Percentiles rank a stretch among this genome's conserved stretches.
Evolutionary conservation across 345 rosid genomes (phyloP).

Genomic region (Bruguiera gymnorhiza): DNA sequence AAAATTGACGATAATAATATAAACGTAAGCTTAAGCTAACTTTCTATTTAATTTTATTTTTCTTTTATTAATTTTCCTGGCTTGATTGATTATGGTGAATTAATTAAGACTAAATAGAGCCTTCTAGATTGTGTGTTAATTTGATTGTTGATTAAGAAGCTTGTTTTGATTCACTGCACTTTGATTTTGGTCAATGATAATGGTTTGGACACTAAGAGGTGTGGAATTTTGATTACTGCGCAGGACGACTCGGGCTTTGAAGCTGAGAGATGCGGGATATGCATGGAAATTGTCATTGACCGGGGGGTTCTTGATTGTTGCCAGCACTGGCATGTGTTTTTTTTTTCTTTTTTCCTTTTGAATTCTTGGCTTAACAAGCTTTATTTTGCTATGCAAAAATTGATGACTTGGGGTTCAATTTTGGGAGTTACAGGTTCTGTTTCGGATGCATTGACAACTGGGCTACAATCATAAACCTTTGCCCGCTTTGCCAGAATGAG

Average conservation of each 20-base stretch:
- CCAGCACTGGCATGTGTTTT: slow-evolving; percentile 68
- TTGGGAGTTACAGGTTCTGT: slow-evolving; percentile 71
- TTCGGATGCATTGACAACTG: slow-evolving; percentile 98
- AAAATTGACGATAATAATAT: slow-evolving; percentile 44
- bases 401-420: slow-evolving; percentile 22
- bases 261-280: slow-evolving; percentile 93
- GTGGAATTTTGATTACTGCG: slow-evolving; percentile 3
- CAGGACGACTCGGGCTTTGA: slow-evolving; percentile 61
- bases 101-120: no score
- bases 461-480: slow-evolving; percentile 93
- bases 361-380: neutral
- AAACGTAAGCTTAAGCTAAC: slow-evolving; percentile 41
- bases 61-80: neutral
- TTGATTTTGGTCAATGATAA: neutral
- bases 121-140: no score
- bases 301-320: slow-evolving; percentile 97
- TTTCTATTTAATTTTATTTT: neutral
- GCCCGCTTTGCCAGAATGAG: slow-evolving; percentile 97
- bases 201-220: neutral
- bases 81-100: neutral
- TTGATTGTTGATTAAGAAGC: neutral
- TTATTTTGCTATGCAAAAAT: slow-evolving; percentile 3
- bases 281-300: slow-evolving; percentile 94
- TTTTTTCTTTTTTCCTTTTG: no score
- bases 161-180: neutral